Conservation (phyloP, 768 basidiomycete genomes). For the Russula griseocarnosa region DNA sequence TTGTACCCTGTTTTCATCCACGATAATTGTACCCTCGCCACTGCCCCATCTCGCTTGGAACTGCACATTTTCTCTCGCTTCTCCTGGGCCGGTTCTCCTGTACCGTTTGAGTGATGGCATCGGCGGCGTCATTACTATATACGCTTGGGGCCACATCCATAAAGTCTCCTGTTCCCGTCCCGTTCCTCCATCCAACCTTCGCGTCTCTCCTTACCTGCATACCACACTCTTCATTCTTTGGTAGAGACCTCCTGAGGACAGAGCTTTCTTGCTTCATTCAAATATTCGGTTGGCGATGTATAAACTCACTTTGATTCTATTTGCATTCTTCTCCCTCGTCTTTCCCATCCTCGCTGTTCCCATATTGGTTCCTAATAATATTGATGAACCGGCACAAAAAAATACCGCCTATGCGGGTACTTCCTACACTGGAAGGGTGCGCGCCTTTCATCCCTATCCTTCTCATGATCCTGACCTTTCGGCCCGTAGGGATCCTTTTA, state of each 20-base stretch:
- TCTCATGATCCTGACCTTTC: constrained; percentile 10
- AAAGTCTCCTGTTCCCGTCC: constrained; percentile 12
- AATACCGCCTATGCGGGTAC: constrained; percentile 31
- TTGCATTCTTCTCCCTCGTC: constrained; percentile 43
- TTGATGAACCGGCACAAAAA: constrained; percentile 42
- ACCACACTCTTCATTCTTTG: constrained; percentile 8
- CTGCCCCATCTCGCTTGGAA: no score
- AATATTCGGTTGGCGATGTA: constrained; percentile 36
- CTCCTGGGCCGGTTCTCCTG: no score
- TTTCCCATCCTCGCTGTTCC: constrained; percentile 46
- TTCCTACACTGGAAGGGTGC: constrained; percentile 45
- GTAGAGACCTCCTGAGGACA: constrained; percentile 2
- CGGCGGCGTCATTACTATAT: not conserved
- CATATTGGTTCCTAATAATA: constrained; percentile 37
- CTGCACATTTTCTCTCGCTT: no score
- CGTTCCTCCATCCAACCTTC: constrained; percentile 22
- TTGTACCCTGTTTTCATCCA: no score
- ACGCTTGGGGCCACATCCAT: constrained; percentile 21
- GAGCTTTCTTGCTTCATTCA: not conserved
- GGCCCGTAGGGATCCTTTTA: constrained; percentile 23
- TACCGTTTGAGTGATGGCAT: no score
- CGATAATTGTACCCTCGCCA: no score
- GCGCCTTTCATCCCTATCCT: constrained; percentile 28
- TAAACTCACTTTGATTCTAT: constrained; percentile 37
- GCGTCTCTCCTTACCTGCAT: constrained; percentile 29